Conservation (phyloP, 1,284 basidiomycete genomes). For the Volvariella surrecta region DNA sequence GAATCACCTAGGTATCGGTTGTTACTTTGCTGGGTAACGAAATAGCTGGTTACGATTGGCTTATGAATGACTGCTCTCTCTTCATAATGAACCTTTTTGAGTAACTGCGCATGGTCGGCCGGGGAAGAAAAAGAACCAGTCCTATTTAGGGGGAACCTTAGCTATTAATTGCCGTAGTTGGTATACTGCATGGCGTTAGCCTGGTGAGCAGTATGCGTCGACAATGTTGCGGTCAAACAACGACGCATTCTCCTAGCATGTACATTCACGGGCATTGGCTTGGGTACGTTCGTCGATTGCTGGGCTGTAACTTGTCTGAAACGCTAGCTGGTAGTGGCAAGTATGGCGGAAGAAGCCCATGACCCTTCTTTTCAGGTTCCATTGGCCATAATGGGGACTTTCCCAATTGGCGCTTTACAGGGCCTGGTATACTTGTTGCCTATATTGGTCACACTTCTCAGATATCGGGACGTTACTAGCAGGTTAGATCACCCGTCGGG, state of each 20-base stretch:
- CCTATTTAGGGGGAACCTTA: conserved; percentile 34
- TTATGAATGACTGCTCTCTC: conserved; percentile 46
- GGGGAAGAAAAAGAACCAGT: too few relatives aligned
- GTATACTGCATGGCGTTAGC: conserved; percentile 40
- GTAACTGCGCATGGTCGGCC: too few relatives aligned
- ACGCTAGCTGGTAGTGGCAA: conserved; percentile 29
- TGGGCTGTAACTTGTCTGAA: background rate
- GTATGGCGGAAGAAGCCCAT: conserved; percentile 61
- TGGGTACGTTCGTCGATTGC: conserved; percentile 27
- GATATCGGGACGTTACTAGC: conserved; percentile 46
- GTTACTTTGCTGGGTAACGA: conserved; percentile 45
- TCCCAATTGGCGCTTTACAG: conserved; percentile 51
- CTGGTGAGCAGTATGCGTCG: too few relatives aligned
- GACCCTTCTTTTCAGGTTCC: conserved; percentile 49
- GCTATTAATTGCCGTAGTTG: conserved; percentile 38
- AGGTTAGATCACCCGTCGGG: conserved; percentile 22
- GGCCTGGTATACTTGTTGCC: conserved; percentile 60
- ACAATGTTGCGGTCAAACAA: too few relatives aligned
- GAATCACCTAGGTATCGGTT: conserved; percentile 33
- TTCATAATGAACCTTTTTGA: too few relatives aligned
- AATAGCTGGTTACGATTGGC: conserved; percentile 48
- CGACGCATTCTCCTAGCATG: conserved; percentile 32
- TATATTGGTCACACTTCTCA: conserved; percentile 59
- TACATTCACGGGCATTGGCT: conserved; percentile 42
- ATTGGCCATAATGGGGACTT: conserved; percentile 47